phyloP scores from a whole-genome alignment of 176 grass and related monocot species.

The Carex parvula region DNA sequence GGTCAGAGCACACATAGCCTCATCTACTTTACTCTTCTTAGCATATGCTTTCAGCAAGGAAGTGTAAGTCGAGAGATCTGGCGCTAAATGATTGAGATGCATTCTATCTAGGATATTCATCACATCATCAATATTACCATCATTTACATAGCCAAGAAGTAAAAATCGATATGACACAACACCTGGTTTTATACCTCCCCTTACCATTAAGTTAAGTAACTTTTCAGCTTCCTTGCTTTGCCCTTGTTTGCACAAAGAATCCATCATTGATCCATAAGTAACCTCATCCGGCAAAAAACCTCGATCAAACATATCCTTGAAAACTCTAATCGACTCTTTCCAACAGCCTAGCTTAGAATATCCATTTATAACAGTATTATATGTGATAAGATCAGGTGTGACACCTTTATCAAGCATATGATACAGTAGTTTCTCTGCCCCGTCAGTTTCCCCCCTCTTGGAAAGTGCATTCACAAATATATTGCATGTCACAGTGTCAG shows the following conservation, averaged over 20 bases:
- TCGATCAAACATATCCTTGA: slow-evolving; percentile 3
- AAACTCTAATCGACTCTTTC: neutral
- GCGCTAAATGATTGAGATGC: neutral
- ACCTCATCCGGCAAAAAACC: neutral
- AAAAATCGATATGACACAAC: neutral
- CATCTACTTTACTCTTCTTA: neutral
- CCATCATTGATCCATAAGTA: slow-evolving; percentile 3
- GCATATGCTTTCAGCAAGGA: slow-evolving; percentile 2
- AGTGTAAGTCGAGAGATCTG: neutral
- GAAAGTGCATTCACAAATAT: neutral
- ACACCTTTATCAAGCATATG: neutral
- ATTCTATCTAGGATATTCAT: neutral
- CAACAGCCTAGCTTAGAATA: neutral
- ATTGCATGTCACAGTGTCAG: neutral
- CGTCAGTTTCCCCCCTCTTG: neutral
- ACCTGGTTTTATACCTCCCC: neutral
- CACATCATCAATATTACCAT: neutral
- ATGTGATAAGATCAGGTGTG: neutral
- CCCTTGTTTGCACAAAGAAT: slow-evolving; percentile 1
- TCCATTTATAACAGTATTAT: neutral
- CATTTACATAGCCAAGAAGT: neutral
- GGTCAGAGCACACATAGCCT: slow-evolving; percentile 25
- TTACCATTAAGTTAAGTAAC: slow-evolving; percentile 6
- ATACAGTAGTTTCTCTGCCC: neutral
- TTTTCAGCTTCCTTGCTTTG: neutral